Evolutionary conservation across 2,329 filamentous ascomycete genomes (phyloP), one percentile per base, ranked within the genome.

Genomic region (Hypomyces rosellus): DNA sequence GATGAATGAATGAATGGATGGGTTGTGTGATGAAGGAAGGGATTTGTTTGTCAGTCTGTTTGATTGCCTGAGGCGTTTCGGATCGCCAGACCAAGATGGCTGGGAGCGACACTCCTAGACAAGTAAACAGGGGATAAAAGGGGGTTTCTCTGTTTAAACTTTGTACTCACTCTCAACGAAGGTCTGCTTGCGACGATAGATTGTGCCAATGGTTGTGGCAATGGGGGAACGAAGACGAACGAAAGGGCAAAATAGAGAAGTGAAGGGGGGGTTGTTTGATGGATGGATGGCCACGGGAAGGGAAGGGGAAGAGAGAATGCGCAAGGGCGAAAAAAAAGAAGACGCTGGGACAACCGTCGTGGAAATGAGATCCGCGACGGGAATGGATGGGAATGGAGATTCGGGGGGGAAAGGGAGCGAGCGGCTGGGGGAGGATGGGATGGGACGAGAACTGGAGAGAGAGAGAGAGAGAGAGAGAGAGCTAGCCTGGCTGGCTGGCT

Each of bases 221-320:
- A 40, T 50, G 50, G 48, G 52, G 50, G 55, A 49, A 41, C 46
- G 54, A 53, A 42, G 48, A 56, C 43, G 51, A 54, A 56, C 30
- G 39, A 45, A 43, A 46, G 40, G 46, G 46, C 53, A 50, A 50
- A 46, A 38, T 42, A 45, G 53, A 53, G 51, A 51, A 53, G 48
- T 37, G 47, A 55, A 48, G 42, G 55, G 25, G 22, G 25, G 25
- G 25, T 20, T 20, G 20, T 20, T 20, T 20, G 20, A 20, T 20
- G 25, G 6, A n/a, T n/a, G n/a, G n/a, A n/a, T 8, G 25, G 25
- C 25, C 9, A 54, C 38, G 53, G 46, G 50, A 51, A 55, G 51
- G 51, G 51, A 51, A 13, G 46, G 49, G 36, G 44, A 49, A 40
- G 44, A 49, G 50, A 38, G 45, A 45, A 49, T 53, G 48, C 42